Conservation (phyloP, 306 rosid species). For the Macrotyloma uniflorum region DNA sequence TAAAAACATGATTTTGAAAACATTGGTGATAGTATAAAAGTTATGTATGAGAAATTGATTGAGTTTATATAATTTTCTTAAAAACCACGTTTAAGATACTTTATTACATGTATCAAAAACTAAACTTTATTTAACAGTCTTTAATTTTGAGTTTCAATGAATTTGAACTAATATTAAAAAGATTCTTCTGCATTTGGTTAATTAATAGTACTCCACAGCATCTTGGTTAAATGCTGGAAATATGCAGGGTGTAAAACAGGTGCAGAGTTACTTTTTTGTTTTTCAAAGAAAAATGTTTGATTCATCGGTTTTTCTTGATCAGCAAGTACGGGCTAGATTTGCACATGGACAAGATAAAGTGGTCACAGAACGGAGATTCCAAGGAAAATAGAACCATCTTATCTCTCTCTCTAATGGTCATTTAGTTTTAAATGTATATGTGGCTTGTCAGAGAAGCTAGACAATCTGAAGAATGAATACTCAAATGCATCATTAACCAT, state of each 20-base stretch:
- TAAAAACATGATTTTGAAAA: too few species aligned
- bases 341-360: slow-evolving; percentile 38
- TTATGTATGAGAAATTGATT: too few species aligned
- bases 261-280: slow-evolving; percentile 40
- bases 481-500: slow-evolving; percentile 39
- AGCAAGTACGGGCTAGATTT: slow-evolving; percentile 44
- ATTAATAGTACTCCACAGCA: neutral
- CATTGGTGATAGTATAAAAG: too few species aligned
- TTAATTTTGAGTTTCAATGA: too few species aligned
- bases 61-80: too few species aligned
- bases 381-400: slow-evolving; percentile 35
- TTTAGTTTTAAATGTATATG: slow-evolving; percentile 25
- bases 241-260: slow-evolving; percentile 29
- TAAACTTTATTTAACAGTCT: too few species aligned
- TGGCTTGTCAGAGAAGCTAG: slow-evolving; percentile 43
- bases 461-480: slow-evolving; percentile 34
- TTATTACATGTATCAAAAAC: too few species aligned
- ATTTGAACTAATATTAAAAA: too few species aligned
- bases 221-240: slow-evolving; percentile 25
- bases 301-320: slow-evolving; percentile 51
- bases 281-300: slow-evolving; percentile 33
- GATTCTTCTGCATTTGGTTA: too few species aligned
- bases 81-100: too few species aligned
- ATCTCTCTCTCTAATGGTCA: slow-evolving; percentile 24
- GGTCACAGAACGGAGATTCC: slow-evolving; percentile 42